Base-by-base conservation (phyloP, 495 filamentous ascomycete genomes). In the Pseudotulostoma volvatum region DNA sequence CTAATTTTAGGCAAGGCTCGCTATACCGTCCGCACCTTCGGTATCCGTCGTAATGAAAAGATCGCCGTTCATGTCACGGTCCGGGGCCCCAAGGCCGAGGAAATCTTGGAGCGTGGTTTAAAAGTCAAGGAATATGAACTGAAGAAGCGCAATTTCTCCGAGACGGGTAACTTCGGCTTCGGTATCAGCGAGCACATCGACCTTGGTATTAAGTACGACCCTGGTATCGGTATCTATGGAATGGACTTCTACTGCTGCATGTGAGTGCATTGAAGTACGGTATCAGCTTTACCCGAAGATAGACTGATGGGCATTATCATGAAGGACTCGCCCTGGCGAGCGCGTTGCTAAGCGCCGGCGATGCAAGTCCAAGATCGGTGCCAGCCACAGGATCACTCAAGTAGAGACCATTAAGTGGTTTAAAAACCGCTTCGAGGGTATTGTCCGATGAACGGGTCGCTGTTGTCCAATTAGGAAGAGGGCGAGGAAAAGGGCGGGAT, bases 171-270 rank as follows among this genome's bases (percentile, higher is more conserved):
- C 79, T 99, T 99, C 64, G 90, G 90, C 50, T 99, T 99, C 77
- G 90, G 92, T 70, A 99, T 99, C 73, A 81, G 72, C 72, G 92
- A 99, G 67, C 92, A 99, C 75, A 99, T 99, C 66, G 92, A 99
- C 79, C 73, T 99, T 57, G 92, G 92, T 55, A 96, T 99, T 81
- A 99, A 99, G 79, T 97, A 97, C 71, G 90, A 97, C 77, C 90
- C 90, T 43, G 83, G 75, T 41, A 96, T 96, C 53, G 88, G 88
- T 75, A 96, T 99, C 68, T 99, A 99, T 75, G 92, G 92, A 67
- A 99, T 99, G 92, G 92, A 99, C 74, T 99, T 99, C 76, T 99
- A 94, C 81, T 84, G 79, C 81, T 95, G 88, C 84, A 99, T 99
- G 92, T 79, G 54, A 69, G 74, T 67, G 53, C 46, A 33, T 34